Percentiles rank a stretch among this genome's conserved stretches.
phyloP scores from a whole-genome alignment of 2,329 filamentous ascomycete species.

The Penicillium sp. region DNA sequence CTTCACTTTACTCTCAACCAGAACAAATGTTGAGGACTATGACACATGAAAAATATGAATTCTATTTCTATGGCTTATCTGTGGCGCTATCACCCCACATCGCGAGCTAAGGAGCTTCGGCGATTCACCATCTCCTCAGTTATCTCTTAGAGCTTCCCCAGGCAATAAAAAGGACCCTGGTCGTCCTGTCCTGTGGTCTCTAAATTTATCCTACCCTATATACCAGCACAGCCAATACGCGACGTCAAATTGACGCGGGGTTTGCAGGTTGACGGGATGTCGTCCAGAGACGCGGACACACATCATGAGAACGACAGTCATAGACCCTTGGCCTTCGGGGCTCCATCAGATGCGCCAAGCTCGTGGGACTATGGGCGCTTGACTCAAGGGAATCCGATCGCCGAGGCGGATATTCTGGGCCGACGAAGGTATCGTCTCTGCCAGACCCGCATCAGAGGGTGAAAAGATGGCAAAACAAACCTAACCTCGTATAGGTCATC shows the following conservation, averaged over 20 bases:
- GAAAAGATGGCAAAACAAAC: not conserved
- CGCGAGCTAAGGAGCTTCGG: conserved; percentile 4
- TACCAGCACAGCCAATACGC: not conserved
- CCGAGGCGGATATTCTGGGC: conserved; percentile 13
- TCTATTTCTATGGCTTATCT: conserved; percentile 2
- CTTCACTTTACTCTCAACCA: not conserved
- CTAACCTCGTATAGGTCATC: conserved; percentile 27
- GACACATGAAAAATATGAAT: conserved; percentile 1
- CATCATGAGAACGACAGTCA: conserved; percentile 3
- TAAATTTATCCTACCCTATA: not conserved
- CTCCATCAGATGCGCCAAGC: conserved; percentile 5
- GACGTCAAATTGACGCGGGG: not conserved
- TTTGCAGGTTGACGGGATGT: not conserved
- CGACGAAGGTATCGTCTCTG: conserved; percentile 14
- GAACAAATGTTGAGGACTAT: not conserved
- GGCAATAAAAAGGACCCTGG: not conserved
- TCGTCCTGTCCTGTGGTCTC: not conserved
- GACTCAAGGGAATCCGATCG: conserved; percentile 8
- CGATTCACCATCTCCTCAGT: conserved; percentile 1
- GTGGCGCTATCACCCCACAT: conserved; percentile 7
- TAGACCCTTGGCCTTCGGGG: conserved; percentile 7
- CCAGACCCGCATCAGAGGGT: not conserved
- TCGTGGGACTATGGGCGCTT: conserved; percentile 17
- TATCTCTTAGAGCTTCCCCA: conserved; percentile 1
- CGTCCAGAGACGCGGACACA: conserved; percentile 4